These are phyloP conservation scores for Candolleomyces aberdarensis DNA, from an alignment of 768 basidiomycete genomes.

Conservation along the genomic window DNA sequence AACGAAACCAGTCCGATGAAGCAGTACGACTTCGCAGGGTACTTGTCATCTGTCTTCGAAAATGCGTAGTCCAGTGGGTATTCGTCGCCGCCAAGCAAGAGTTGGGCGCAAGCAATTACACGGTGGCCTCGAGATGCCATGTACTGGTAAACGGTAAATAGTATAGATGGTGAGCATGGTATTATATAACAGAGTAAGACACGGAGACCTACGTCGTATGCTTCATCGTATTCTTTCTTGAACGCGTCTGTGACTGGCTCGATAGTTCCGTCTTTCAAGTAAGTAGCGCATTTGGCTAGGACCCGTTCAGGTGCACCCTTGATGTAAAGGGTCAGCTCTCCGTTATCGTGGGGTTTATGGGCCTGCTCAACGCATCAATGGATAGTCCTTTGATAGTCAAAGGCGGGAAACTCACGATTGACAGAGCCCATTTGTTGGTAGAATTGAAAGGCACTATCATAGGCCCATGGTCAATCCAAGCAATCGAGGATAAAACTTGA, in stretches of 20 bases:
- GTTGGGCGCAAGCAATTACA: conserved; percentile 70
- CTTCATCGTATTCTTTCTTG: conserved; percentile 49
- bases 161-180: too few relatives aligned
- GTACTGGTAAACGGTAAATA: conserved; percentile 38
- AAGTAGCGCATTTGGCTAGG: conserved; percentile 59
- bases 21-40: conserved; percentile 54
- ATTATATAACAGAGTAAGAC: too few relatives aligned
- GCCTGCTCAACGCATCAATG: conserved; percentile 32
- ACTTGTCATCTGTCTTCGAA: conserved; percentile 51
- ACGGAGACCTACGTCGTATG: conserved; percentile 48
- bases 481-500: neutral
- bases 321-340: conserved; percentile 52
- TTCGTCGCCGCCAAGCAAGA: conserved; percentile 45
- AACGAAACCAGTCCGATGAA: conserved; percentile 66
- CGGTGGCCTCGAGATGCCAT: conserved; percentile 78
- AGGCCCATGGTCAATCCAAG: neutral
- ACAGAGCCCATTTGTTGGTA: conserved; percentile 71
- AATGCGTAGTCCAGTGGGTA: conserved; percentile 49
- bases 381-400: neutral
- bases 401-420: conserved; percentile 45
- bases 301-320: conserved; percentile 73
- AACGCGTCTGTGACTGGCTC: conserved; percentile 57
- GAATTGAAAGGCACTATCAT: conserved; percentile 64
- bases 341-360: conserved; percentile 50
- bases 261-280: conserved; percentile 48